phyloP scores from a whole-genome alignment of 345 rosid species.

The Cardiospermum halicacabum region DNA sequence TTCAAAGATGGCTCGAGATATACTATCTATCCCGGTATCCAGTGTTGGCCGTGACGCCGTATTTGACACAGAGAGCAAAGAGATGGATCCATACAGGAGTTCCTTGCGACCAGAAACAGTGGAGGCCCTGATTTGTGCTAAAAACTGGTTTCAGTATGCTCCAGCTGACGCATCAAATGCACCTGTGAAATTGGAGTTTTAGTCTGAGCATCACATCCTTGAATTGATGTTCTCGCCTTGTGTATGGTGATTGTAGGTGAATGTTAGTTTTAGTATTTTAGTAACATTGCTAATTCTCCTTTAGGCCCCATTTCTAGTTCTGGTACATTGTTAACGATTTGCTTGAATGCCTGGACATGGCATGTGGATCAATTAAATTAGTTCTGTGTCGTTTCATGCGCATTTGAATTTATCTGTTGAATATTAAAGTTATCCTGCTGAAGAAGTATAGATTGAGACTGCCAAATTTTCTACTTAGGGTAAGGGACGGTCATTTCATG shows the following conservation, averaged over 20 bases:
- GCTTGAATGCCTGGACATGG: conserved; percentile 17
- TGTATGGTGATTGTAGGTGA: conserved; percentile 19
- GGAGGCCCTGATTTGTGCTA: conserved; percentile 85
- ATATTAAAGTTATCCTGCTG: not conserved
- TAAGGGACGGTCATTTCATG: too few relatives aligned
- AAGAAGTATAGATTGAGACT: too few relatives aligned
- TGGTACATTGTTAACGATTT: conserved; percentile 16
- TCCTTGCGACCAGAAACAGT: conserved; percentile 78
- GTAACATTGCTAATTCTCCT: not conserved
- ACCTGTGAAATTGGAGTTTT: conserved; percentile 54
- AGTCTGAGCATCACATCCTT: conserved; percentile 12
- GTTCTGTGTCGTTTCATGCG: not conserved
- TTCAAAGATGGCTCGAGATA: conserved; percentile 85
- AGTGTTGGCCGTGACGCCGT: conserved; percentile 50
- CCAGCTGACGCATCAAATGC: conserved; percentile 34
- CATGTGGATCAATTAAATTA: conserved; percentile 10
- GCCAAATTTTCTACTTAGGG: too few relatives aligned
- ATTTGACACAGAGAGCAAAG: conserved; percentile 47
- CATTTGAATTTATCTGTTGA: not conserved
- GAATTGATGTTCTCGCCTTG: not conserved
- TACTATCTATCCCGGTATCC: conserved; percentile 58
- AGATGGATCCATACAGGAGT: conserved; percentile 67
- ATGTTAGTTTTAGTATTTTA: not conserved
- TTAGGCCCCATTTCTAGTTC: conserved; percentile 16
- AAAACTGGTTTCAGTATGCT: conserved; percentile 71